Conservation (phyloP, 345 rosid species). For the Gynandropsis gynandra region DNA sequence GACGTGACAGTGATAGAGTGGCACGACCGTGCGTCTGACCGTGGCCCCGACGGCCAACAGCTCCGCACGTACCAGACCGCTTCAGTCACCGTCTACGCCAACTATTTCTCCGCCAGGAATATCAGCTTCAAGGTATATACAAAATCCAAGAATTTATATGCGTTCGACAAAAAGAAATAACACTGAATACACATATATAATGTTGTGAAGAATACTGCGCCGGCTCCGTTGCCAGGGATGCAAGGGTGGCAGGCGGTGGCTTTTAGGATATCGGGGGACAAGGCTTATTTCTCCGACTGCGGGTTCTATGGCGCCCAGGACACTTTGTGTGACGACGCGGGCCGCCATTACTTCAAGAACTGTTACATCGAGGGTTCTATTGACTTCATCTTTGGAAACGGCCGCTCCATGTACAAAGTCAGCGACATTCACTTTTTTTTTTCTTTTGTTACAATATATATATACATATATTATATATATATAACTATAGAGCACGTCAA, state of each 20-base stretch:
- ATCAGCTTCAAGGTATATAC: slow-evolving; percentile 77
- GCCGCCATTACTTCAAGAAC: slow-evolving; percentile 85
- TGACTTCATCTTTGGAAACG: slow-evolving; percentile 93
- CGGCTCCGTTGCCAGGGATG: slow-evolving; percentile 92
- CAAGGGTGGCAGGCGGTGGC: slow-evolving; percentile 95
- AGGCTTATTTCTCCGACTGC: slow-evolving; percentile 81
- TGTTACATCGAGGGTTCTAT: slow-evolving; percentile 93
- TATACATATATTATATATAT: no score
- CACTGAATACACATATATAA: no score
- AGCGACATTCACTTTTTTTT: background rate
- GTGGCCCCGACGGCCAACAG: slow-evolving; percentile 74
- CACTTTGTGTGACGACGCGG: slow-evolving; percentile 90
- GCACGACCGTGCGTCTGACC: slow-evolving; percentile 94
- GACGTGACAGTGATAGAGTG: slow-evolving; percentile 80
- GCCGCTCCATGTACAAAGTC: slow-evolving; percentile 91
- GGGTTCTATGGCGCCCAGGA: slow-evolving; percentile 96
- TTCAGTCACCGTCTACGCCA: slow-evolving; percentile 80
- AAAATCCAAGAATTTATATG: background rate
- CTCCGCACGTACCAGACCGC: slow-evolving; percentile 88
- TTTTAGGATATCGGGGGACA: slow-evolving; percentile 84
- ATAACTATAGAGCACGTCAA: no score
- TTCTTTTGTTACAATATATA: no score
- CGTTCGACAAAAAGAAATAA: no score
- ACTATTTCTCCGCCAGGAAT: slow-evolving; percentile 76
- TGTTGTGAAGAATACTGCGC: slow-evolving; percentile 73